These are phyloP conservation scores for Lippia alba DNA, from an alignment of 305 asterid species.

Conservation along the genomic window DNA sequence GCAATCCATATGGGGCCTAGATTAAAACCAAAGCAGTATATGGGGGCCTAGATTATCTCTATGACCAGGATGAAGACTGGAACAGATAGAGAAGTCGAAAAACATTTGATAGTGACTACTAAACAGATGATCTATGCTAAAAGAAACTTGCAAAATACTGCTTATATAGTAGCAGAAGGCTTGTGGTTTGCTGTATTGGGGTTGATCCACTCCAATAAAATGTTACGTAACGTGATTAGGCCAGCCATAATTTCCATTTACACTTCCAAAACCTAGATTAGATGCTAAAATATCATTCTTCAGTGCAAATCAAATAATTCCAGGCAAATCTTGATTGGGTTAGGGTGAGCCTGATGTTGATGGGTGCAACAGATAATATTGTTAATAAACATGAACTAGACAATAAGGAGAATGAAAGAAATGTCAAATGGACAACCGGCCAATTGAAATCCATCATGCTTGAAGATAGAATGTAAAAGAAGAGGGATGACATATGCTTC, in stretches of 20 bases:
- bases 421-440: background rate
- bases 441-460: conserved; percentile 10
- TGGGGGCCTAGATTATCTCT: background rate
- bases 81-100: background rate
- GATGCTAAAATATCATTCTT: background rate
- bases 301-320: background rate
- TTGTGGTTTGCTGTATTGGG: background rate
- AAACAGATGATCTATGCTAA: background rate
- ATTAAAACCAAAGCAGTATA: background rate
- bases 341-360: background rate
- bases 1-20: background rate
- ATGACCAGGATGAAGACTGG: background rate
- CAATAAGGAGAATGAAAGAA: background rate
- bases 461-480: too few species aligned
- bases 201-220: background rate
- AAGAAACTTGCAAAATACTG: background rate
- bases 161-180: background rate
- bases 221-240: background rate
- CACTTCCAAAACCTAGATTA: conserved; percentile 1
- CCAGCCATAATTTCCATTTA: background rate
- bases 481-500: too few species aligned
- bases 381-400: background rate
- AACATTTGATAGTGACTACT: background rate
- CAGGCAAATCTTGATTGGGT: background rate
- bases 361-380: background rate